Base-by-base conservation (phyloP, 208 protist species). In the Trypanosoma brucei region DNA sequence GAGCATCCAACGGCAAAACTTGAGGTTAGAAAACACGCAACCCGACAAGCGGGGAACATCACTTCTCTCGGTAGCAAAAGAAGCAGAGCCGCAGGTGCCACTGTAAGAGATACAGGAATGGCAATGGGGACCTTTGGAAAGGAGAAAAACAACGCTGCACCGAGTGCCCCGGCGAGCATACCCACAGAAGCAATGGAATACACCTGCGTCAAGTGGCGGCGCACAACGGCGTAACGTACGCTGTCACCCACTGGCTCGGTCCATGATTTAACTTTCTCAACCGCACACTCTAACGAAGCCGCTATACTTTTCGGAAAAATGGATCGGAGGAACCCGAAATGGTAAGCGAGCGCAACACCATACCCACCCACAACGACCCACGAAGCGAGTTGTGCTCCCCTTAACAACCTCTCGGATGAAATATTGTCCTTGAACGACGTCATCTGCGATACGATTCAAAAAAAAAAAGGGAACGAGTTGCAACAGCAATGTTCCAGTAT, bases 181-280 rank as follows among this genome's bases (percentile, higher is more conserved):
- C 88, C 88, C 8, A 72, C 42, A 3, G 74, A 54, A 2, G 84
- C 70, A 22, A 75, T 59, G 7, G 60, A 37, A 49, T 94, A 94
- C 0, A 79, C 78, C 37, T 52, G 34, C 33, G 85, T 68, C 3
- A 94, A 64, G 53, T 94, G 88, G 2, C 56, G 4, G 0, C 84
- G 79, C 1, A 72, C 78, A 22, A 81, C 11, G 1, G 55, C 71
- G 33, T 85, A 86, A 37, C 83, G 74, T 6, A 51, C 38, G 9
- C 63, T 55, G 59, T 88, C 70, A 6, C 88, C 84, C 1, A 91
- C 44, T 0, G 84, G 88, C 50, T 85, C 56, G 30, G 82, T 94
- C 2, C 63, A 59, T 30, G 39, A 35, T 65, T 94, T 91, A 33
- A 94, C 46, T 3, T 53, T 51, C 49, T 88, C 78, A 1, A 94